Base-by-base conservation (phyloP, 1,139 yeast species). In the Suhomyces wounanorum region DNA sequence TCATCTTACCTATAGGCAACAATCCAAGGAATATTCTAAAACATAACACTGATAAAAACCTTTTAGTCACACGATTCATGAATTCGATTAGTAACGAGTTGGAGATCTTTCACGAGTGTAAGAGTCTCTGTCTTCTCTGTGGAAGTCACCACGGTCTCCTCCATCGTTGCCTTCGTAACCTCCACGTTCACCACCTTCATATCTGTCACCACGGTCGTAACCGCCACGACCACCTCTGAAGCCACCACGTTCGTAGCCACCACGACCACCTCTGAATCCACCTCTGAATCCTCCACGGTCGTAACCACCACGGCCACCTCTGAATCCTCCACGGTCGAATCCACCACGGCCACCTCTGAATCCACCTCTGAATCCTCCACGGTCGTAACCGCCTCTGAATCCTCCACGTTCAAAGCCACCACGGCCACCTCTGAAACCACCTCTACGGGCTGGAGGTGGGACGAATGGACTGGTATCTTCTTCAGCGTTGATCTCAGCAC, bases 391-490 rank as follows among this genome's bases (percentile, higher is more conserved):
- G 23, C 75, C 72, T 44, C 79, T 79, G 50, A 55, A 55, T 8
- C 59, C 51, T 45, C 59, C 59, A 23, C 51, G 38, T 40, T 33
- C 44, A 33, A 18, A 35, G 26, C 74, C 72, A 43, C 79, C 79
- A 45, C 57, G 53, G 48, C 78, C 77, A 55, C 82, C 79, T 63
- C 78, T 69, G 58, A 80, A 77, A 52, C 81, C 80, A 49, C 77
- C 72, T 64, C 83, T 77, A 74, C 85, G 77, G 57, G 83, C 76
- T 55, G 82, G 79, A 50, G 85, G 82, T 59, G 89, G 87, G 59
- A 85, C 79, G 62, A 86, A 87, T 57, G 92, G 91, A 63, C 87
- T 81, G 63, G 87, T 86, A 68, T 89, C 96, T 73, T 84, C 90
- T 71, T 84, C 89, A 53, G 92, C 89, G 54, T 79, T 68, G 53